Conservation (phyloP, 306 rosid species). For the Senna tora region DNA sequence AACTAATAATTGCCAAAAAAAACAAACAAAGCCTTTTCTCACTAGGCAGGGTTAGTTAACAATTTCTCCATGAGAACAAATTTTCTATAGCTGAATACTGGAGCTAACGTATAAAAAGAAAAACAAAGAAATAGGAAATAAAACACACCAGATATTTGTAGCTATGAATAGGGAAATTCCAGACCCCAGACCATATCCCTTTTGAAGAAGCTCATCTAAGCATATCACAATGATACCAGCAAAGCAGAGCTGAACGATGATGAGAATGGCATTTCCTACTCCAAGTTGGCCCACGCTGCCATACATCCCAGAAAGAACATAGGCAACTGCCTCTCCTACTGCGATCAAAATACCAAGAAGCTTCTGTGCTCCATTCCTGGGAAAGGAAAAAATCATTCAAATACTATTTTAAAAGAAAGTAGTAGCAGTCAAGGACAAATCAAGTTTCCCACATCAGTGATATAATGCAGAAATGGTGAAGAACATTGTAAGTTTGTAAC, state of each 20-base stretch:
- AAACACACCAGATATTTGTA: conserved; percentile 70
- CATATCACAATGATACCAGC: conserved; percentile 82
- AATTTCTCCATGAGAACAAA: neutral
- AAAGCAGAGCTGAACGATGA: conserved; percentile 73
- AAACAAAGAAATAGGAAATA: neutral
- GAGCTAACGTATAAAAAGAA: neutral
- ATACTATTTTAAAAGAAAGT: neutral
- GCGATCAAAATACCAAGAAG: conserved; percentile 80
- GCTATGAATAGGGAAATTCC: conserved; percentile 84
- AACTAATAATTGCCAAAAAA: neutral
- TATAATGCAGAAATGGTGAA: neutral
- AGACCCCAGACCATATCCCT: conserved; percentile 82
- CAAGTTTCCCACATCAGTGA: neutral
- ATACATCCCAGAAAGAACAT: conserved; percentile 78
- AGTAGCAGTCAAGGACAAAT: neutral
- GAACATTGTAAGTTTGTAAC: neutral
- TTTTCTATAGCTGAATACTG: neutral
- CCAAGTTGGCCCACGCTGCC: conserved; percentile 89
- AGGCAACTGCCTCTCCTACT: conserved; percentile 80
- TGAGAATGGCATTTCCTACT: conserved; percentile 78
- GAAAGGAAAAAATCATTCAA: neutral
- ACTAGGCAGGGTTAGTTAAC: too few species aligned
- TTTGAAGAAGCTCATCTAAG: conserved; percentile 81
- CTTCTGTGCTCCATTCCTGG: conserved; percentile 76
- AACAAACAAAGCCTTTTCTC: too few species aligned